Evolutionary conservation across 2,329 filamentous ascomycete species (phyloP).

Genomic region (Nemania serpens): DNA sequence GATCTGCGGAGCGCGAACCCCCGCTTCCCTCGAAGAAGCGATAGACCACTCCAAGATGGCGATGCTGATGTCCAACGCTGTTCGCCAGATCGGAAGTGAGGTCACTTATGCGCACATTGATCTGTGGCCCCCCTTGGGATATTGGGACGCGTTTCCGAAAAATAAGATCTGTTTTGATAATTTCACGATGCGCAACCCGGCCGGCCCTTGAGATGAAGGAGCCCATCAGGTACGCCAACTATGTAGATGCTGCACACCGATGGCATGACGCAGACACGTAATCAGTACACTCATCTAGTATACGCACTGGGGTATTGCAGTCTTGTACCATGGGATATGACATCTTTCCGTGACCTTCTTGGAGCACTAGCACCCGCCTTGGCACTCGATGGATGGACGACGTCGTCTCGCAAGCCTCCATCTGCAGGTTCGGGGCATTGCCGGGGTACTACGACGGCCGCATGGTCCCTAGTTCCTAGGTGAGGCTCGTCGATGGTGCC

Average conservation of each 20-base stretch:
- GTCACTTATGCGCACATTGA: too few relatives aligned
- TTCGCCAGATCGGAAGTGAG: too few relatives aligned
- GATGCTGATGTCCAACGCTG: not conserved
- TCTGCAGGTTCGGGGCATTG: not conserved
- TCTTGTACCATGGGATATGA: too few relatives aligned
- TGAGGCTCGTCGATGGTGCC: constrained; percentile 16
- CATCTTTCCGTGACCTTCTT: not conserved
- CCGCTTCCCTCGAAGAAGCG: constrained; percentile 34
- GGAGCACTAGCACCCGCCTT: constrained; percentile 11
- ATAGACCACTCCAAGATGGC: constrained; percentile 13
- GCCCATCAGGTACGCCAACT: too few relatives aligned
- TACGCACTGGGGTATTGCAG: too few relatives aligned
- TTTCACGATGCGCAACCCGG: not conserved
- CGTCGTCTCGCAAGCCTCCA: not conserved
- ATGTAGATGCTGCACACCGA: too few relatives aligned
- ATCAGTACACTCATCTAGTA: not conserved
- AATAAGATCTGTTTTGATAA: not conserved
- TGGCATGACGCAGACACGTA: not conserved
- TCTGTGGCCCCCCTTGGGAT: too few relatives aligned
- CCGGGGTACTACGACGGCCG: not conserved
- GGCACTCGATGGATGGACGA: not conserved
- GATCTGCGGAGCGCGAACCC: constrained; percentile 31
- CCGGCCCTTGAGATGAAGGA: too few relatives aligned
- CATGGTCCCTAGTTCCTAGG: not conserved
- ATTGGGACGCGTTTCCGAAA: too few relatives aligned